Percentiles rank a stretch among this genome's conserved stretches.
Conservation (phyloP, 495 filamentous ascomycete species). For the Pseudoneurospora amorphoporcata region DNA sequence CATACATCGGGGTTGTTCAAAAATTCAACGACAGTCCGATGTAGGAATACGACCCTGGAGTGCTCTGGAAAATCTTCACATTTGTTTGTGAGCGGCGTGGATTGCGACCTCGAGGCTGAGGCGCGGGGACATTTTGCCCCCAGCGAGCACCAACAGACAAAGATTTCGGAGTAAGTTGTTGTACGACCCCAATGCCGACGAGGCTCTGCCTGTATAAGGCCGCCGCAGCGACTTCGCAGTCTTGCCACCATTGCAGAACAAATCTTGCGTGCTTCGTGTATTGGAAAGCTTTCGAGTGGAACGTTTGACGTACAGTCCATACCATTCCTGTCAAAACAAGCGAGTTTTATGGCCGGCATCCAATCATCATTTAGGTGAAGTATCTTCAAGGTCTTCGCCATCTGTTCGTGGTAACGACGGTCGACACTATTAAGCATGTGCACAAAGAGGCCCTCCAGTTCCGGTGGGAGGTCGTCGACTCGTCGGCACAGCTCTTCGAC, state of each 20-base stretch:
- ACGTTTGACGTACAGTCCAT: neutral
- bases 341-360: neutral
- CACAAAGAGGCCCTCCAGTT: conserved; percentile 18
- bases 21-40: neutral
- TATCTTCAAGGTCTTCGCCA: conserved; percentile 1
- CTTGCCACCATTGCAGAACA: neutral
- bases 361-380: neutral
- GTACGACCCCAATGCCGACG: neutral
- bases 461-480: conserved; percentile 15
- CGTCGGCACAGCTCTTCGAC: conserved; percentile 10
- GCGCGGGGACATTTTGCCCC: neutral
- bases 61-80: neutral
- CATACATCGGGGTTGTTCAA: neutral
- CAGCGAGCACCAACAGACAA: neutral
- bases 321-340: neutral
- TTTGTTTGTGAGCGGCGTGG: neutral
- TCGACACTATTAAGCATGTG: conserved; percentile 14
- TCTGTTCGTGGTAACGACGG: neutral
- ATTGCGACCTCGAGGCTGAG: no score
- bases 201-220: neutral
- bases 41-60: neutral
- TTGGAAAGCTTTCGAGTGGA: neutral
- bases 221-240: neutral
- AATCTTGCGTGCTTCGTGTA: neutral
- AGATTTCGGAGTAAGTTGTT: no score